Base-by-base conservation (phyloP, 441 rosid genomes). In the Omphalea diandra region DNA sequence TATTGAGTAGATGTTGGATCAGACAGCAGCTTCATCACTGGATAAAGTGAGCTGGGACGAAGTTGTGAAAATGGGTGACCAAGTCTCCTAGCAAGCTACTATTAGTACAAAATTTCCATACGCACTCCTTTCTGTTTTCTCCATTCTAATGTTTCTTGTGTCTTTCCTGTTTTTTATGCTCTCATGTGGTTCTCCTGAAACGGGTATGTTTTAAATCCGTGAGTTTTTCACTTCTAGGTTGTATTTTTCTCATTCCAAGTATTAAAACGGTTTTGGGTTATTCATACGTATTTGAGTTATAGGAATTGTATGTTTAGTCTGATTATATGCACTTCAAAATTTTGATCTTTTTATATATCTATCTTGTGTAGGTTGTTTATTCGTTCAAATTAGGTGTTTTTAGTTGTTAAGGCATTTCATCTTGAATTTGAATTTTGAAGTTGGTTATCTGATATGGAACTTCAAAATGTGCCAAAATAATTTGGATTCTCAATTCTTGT, bases 41-140 rank as follows among this genome's bases (percentile, higher is more conserved):
- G 85, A 88, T 38, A 84, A 83, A 84, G 79, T 82, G 55, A 80
- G 72, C 73, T 91, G 97, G 98, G 84, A 69, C 26, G 93, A 90
- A 64, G 95, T 86, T 74, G 70, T 85, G 41, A 90, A 87, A 79
- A 81, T 87, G 92, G 92, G 89, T 31, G 97, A 88, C 29, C 88
- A 85, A 53, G 89, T 90, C 66, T 88, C 92, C 73, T 90, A 87
- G 79, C 91, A 91, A 86, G 97, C 97, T 75, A 91, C 98, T 57
- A 80, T 85, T 66, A 94, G 98, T 91, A 79, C 33, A 20, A 8
- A n/a, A n/a, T n/a, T n/a, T 2, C 44, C 44, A 15, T 67, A 47
- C 31, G 15, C 46, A n/a, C 20, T 57, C 26, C 24, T 65, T 24
- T 62, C 65, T 1, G 20, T 32, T 15, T 18, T 6, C n/a, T n/a